Base-by-base conservation (phyloP, 768 basidiomycete genomes). In the Hericium alpestre region DNA sequence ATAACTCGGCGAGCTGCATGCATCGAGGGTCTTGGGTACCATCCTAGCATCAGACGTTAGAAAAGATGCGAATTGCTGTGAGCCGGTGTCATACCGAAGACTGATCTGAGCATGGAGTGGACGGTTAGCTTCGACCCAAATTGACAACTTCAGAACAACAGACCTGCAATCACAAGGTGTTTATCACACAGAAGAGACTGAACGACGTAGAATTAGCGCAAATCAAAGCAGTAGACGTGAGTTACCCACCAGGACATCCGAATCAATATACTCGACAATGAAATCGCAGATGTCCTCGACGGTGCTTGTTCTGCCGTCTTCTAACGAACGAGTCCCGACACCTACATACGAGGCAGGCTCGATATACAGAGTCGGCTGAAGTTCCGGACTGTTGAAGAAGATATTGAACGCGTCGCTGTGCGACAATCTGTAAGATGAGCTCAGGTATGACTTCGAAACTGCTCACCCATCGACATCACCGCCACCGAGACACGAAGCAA, bases 241-340 rank as follows among this genome's bases (percentile, higher is more conserved):
- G 20, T 9, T 8, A 64, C 77, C 18, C 69, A 89, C 87, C 76
- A 90, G 69, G 46, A 90, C 79, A 64, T 92, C 88, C 0, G 88
- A 89, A 60, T 87, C 78, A 65, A 93, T 89, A 56, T 91, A 93
- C 62, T 92, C 83, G 13, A 90, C 81, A 22, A 93, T 73, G 62
- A 93, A 92, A 56, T 92, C 76, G 59, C 86, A 87, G 13, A 92
- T 81, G 61, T 90, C 87, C 1, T 83, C 73, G 5, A 89, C 77
- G 0, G 75, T 80, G 56, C 81, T 80, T 7, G 79, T 74, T 16
- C 77, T 64, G 23, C 50, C 65, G 13, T 59, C 49, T 1, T 59
- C 56, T 0, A 68, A 59, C 12, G 37, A 49, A 13, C 58, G 23
- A 15, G 61, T 58, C 1, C 51, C 62, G 8, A 68, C 70, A 2